phyloP scores from a whole-genome alignment of 2,329 filamentous ascomycete genomes.

The Diaporthe velutina region DNA sequence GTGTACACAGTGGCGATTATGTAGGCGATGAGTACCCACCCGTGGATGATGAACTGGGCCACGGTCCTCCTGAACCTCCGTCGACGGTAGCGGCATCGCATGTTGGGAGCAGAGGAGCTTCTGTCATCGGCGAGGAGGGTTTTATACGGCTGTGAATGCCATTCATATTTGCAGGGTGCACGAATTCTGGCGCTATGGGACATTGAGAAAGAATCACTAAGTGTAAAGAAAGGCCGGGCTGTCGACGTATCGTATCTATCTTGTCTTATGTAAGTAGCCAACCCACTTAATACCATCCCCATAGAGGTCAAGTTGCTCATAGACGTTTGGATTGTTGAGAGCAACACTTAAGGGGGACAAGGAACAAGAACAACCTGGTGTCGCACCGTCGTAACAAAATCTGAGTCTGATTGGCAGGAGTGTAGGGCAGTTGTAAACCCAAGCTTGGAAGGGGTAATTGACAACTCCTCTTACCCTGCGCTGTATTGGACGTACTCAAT shows the following conservation, averaged over 20 bases:
- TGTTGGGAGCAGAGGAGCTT: background rate
- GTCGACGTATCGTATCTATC: background rate
- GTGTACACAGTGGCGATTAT: background rate
- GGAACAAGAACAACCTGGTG: background rate
- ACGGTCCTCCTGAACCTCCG: background rate
- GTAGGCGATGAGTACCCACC: background rate
- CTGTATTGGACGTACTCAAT: background rate
- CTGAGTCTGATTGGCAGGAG: too few species aligned
- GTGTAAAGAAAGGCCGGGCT: background rate
- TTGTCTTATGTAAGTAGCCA: background rate
- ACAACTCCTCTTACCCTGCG: background rate
- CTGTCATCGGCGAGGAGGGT: background rate
- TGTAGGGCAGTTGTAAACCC: too few species aligned
- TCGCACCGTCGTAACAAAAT: background rate
- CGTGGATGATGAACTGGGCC: background rate
- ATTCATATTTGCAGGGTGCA: background rate
- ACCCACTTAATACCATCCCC: background rate
- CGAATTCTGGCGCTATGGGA: too few species aligned
- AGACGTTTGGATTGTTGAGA: background rate
- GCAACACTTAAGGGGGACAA: background rate
- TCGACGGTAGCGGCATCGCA: background rate
- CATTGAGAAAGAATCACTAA: background rate
- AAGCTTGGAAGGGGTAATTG: too few species aligned
- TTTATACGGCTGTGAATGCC: background rate
- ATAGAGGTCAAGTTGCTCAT: background rate